phyloP scores from a whole-genome alignment of 108 stramenopile species.

The Seminavis robusta region DNA sequence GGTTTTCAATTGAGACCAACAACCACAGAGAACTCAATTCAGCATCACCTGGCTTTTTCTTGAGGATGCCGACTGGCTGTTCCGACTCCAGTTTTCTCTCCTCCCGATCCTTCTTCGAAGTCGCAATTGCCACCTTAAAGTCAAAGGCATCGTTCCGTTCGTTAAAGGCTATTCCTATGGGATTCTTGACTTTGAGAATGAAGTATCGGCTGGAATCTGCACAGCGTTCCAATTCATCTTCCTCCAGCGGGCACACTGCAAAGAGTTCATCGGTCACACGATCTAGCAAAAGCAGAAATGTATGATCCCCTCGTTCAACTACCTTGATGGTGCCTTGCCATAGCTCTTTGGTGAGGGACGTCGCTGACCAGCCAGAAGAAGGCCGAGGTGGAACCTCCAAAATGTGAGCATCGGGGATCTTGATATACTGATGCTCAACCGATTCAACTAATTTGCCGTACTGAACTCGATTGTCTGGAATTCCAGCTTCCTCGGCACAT shows the following conservation, averaged over 20 bases:
- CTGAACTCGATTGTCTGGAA: slow-evolving; percentile 47
- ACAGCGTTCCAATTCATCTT: slow-evolving; percentile 87
- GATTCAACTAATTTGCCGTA: slow-evolving; percentile 58
- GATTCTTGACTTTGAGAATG: slow-evolving; percentile 90
- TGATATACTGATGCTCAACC: slow-evolving; percentile 71
- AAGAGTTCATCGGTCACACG: slow-evolving; percentile 58
- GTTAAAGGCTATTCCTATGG: slow-evolving; percentile 93
- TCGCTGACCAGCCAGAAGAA: slow-evolving; percentile 84
- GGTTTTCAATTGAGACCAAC: no score
- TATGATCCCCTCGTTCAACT: slow-evolving; percentile 77
- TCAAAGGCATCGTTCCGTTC: slow-evolving; percentile 98
- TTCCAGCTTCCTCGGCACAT: slow-evolving; percentile 55
- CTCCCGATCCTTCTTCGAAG: slow-evolving; percentile 76
- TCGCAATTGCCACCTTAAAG: slow-evolving; percentile 93
- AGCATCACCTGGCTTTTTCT: no score
- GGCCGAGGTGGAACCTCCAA: slow-evolving; percentile 81
- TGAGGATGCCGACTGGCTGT: no score
- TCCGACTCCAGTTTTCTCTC: no score
- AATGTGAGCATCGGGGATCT: slow-evolving; percentile 80
- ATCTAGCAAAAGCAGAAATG: slow-evolving; percentile 78
- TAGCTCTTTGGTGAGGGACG: slow-evolving; percentile 85
- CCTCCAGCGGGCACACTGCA: slow-evolving; percentile 84
- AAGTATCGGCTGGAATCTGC: slow-evolving; percentile 89
- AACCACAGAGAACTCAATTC: no score
- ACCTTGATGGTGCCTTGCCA: slow-evolving; percentile 92